These are phyloP conservation scores for Neonectria punicea DNA, from an alignment of 2,329 filamentous ascomycete species.

Conservation along the genomic window DNA sequence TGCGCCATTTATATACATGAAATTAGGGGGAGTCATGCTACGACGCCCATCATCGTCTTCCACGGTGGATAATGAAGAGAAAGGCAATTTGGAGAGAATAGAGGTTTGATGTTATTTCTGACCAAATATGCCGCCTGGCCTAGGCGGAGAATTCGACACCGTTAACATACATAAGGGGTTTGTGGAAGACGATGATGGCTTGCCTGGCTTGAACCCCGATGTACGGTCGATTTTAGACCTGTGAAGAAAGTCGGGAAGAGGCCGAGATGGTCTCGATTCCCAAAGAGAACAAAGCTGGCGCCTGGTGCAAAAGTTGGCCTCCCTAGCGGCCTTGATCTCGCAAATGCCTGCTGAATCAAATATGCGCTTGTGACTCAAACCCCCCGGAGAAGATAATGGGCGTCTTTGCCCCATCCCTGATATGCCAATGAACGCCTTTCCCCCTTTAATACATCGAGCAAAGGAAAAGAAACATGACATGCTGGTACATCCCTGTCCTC, in stretches of 20 bases:
- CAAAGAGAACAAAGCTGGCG: constrained; percentile 45
- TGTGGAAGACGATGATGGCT: constrained; percentile 77
- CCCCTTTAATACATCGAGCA: constrained; percentile 33
- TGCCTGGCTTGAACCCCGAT: constrained; percentile 61
- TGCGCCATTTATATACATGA: constrained; percentile 57
- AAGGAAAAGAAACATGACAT: constrained; percentile 37
- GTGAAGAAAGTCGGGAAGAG: constrained; percentile 34
- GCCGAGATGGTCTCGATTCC: constrained; percentile 39
- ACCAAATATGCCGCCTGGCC: constrained; percentile 49
- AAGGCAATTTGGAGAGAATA: constrained; percentile 50
- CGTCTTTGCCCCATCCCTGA: constrained; percentile 34
- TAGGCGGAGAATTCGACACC: constrained; percentile 47
- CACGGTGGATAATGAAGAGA: constrained; percentile 52
- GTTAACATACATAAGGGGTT: constrained; percentile 74
- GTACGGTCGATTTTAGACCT: constrained; percentile 35
- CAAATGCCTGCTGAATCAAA: constrained; percentile 48
- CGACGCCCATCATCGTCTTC: constrained; percentile 73
- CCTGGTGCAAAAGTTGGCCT: constrained; percentile 45
- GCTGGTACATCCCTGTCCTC: constrained; percentile 36
- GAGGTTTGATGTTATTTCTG: constrained; percentile 55
- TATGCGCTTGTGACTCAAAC: constrained; percentile 44
- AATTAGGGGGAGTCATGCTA: constrained; percentile 57
- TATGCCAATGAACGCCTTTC: constrained; percentile 45
- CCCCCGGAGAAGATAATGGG: constrained; percentile 39
- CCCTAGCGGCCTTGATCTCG: constrained; percentile 44